phyloP scores from a whole-genome alignment of 768 basidiomycete species.

The Hortiboletus campestris region DNA sequence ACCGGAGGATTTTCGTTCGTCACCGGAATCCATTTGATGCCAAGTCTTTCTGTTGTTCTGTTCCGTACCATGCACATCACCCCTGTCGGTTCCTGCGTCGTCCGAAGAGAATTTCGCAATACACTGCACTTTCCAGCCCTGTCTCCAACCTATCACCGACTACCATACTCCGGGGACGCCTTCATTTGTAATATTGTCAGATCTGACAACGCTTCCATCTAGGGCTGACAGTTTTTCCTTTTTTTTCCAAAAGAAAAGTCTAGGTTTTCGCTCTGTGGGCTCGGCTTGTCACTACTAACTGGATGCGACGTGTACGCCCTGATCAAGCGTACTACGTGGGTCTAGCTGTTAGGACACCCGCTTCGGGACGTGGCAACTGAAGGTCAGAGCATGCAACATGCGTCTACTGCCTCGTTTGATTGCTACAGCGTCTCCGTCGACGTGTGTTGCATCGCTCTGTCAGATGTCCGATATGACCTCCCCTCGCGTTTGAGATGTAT shows the following conservation, averaged over 20 bases:
- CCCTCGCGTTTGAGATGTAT: conserved; percentile 3
- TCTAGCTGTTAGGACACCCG: not conserved
- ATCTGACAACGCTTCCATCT: not conserved
- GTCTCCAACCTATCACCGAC: not conserved
- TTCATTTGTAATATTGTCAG: not conserved
- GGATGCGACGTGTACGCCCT: not conserved
- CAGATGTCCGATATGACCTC: not conserved
- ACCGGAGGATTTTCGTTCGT: not conserved
- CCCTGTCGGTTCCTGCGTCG: not conserved
- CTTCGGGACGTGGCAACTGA: not conserved
- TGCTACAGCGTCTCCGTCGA: not conserved
- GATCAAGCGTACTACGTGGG: not conserved
- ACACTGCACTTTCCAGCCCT: not conserved
- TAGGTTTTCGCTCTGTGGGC: not conserved
- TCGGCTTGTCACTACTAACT: not conserved
- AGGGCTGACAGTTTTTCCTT: not conserved
- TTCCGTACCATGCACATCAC: not conserved
- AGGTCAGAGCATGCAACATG: not conserved
- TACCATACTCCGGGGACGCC: not conserved
- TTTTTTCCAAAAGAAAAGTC: not conserved
- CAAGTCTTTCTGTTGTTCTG: not conserved
- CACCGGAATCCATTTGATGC: not conserved
- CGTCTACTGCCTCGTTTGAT: not conserved
- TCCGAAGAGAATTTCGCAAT: not conserved
- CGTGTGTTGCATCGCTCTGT: conserved; percentile 6